phyloP scores from a whole-genome alignment of 2,329 filamentous ascomycete species.

The Thermochaetoides dissita region DNA sequence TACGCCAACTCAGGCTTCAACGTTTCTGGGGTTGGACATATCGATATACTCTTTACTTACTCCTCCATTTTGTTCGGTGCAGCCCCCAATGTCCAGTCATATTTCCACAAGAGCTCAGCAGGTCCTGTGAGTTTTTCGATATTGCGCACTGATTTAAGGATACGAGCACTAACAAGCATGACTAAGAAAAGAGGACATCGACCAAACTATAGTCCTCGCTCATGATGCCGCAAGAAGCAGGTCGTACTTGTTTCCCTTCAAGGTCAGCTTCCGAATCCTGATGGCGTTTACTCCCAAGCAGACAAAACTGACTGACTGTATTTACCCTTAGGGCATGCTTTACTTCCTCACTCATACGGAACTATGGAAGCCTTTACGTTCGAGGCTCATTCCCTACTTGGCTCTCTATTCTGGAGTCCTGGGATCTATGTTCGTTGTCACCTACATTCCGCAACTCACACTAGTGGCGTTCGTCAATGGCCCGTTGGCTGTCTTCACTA shows the following conservation, averaged over 20 bases:
- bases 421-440: conserved; percentile 70
- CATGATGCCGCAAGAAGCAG: conserved; percentile 59
- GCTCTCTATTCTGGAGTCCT: conserved; percentile 60
- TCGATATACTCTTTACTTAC: too few relatives aligned
- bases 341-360: conserved; percentile 43
- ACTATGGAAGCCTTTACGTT: conserved; percentile 45
- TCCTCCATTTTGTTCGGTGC: too few relatives aligned
- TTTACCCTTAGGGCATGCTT: conserved; percentile 34
- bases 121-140: conserved; percentile 26
- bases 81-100: conserved; percentile 11
- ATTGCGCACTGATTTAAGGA: background rate
- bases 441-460: conserved; percentile 73
- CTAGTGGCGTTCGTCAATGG: conserved; percentile 75
- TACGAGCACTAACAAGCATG: conserved; percentile 3
- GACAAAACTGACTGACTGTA: background rate
- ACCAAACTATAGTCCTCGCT: conserved; percentile 49
- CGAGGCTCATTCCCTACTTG: conserved; percentile 45
- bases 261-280: conserved; percentile 24
- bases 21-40: too few relatives aligned
- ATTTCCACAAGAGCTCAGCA: conserved; percentile 33
- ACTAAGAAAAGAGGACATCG: conserved; percentile 53
- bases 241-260: conserved; percentile 78
- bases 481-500: conserved; percentile 61
- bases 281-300: background rate
- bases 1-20: too few relatives aligned